These are phyloP conservation scores for Trametes punicea DNA, from an alignment of 768 basidiomycete genomes.

Conservation along the genomic window DNA sequence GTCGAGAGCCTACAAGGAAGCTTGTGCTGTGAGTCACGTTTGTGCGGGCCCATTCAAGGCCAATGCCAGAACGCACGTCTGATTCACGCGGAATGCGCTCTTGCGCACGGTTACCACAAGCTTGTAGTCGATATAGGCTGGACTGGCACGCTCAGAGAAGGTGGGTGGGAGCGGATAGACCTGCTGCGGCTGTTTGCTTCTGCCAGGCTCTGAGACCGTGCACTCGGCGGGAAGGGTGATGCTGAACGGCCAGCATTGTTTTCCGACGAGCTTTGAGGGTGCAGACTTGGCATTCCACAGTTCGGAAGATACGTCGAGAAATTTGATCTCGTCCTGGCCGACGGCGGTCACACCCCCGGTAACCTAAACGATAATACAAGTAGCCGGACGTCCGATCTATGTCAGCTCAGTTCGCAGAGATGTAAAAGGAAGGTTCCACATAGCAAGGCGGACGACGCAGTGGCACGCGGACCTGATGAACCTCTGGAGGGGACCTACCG, in stretches of 20 bases:
- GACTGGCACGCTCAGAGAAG: slow-evolving; percentile 53
- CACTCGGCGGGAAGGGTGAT: slow-evolving; percentile 45
- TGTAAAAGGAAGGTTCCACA: not conserved
- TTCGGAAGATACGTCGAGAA: slow-evolving; percentile 40
- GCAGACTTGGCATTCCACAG: slow-evolving; percentile 39
- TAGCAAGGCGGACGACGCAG: not conserved
- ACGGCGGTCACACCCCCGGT: slow-evolving; percentile 48
- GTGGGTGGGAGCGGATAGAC: slow-evolving; percentile 46
- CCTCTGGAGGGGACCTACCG: slow-evolving; percentile 34
- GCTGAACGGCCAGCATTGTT: slow-evolving; percentile 46
- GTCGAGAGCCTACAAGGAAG: slow-evolving; percentile 24
- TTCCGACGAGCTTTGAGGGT: slow-evolving; percentile 40
- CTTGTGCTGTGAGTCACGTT: not conserved
- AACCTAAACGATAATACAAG: slow-evolving; percentile 32
- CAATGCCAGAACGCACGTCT: slow-evolving; percentile 38
- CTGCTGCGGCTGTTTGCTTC: slow-evolving; percentile 31
- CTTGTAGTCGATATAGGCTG: slow-evolving; percentile 56
- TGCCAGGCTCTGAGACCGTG: slow-evolving; percentile 33
- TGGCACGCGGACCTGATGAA: not conserved
- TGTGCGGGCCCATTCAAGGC: not conserved
- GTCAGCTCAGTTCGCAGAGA: not conserved
- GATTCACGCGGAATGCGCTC: slow-evolving; percentile 45
- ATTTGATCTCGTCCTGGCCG: slow-evolving; percentile 51
- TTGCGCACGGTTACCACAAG: slow-evolving; percentile 49
- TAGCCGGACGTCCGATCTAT: not conserved